These are phyloP conservation scores for Gossypium stocksii DNA, from an alignment of 345 rosid species.

Conservation along the genomic window DNA sequence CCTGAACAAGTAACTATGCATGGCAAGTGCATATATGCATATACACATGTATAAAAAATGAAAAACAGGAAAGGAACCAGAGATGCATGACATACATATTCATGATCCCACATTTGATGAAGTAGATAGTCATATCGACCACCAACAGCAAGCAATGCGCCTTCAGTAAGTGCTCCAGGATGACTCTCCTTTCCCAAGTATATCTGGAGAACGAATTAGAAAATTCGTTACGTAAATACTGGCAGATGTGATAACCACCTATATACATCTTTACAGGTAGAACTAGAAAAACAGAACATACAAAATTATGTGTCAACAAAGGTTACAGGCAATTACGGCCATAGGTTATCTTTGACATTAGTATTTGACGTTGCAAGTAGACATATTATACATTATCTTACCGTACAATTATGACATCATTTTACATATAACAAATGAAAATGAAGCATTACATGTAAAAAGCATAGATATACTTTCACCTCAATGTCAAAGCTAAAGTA, in stretches of 20 bases:
- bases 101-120: slow-evolving; percentile 67
- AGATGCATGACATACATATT: slow-evolving; percentile 42
- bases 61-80: slow-evolving; percentile 18
- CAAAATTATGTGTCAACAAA: not conserved
- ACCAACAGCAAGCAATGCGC: slow-evolving; percentile 79
- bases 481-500: not conserved
- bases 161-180: slow-evolving; percentile 65
- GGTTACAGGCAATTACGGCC: not conserved
- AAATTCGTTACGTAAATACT: not conserved
- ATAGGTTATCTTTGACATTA: not conserved
- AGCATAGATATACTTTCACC: not conserved
- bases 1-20: not conserved
- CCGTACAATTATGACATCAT: not conserved
- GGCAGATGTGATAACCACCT: not conserved
- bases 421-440: not conserved
- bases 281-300: not conserved
- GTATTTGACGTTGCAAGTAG: not conserved
- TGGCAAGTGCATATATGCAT: not conserved
- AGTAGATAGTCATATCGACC: slow-evolving; percentile 91
- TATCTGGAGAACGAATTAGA: slow-evolving; percentile 38
- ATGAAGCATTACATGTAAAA: not conserved
- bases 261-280: not conserved
- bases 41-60: not conserved
- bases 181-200: slow-evolving; percentile 62
- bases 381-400: not conserved